Base-by-base conservation (phyloP, 805 yeast genomes). In the Pichia kluyveri region DNA sequence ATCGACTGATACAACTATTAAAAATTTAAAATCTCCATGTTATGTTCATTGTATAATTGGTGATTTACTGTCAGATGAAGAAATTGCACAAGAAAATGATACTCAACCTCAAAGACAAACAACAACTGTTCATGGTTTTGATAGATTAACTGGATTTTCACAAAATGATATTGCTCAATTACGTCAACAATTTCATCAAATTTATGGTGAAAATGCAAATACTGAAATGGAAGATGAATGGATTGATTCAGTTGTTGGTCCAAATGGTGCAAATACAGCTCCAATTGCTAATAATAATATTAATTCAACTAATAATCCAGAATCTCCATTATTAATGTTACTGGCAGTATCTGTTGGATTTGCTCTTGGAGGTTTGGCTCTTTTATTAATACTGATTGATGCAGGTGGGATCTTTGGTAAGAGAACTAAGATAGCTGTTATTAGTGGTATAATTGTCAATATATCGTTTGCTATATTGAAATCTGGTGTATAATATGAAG, bases 11-110 rank as follows among this genome's bases (percentile, higher is more conserved):
- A 76, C 83, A 1, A 73, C 80, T 56, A 73, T 83, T 54, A 69
- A 67, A 28, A 67, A 66, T 34, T 34, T 34, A 14, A 34, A 34
- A 34, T 14, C 37, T 12, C 37, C 17, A 14, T 34, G 37, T n/a
- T 86, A 81, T 58, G 71, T 88, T 5, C 95, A 86, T 60, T 87
- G 96, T 66, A 75, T 86, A 5, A 72, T 86, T 14, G 96, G 96
- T 8, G 88, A 79, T 34, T 73, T 70, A 14, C 58, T 85, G 39
- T 68, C 77, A 0, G 59, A 65, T 0, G 76, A 71, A 15, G 86
- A 83, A 57, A 63, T 86, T 30, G 70, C 67, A 1, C 69, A 76
- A 41, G 95, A 86, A 55, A 34, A 34, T 34, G 37, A 34, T 34
- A 34, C 37, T 15, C 37, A 34, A 34, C 37, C 37, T 10, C 37